Base-by-base conservation (phyloP, 305 asterid species). In the Euphrasia arctica region DNA sequence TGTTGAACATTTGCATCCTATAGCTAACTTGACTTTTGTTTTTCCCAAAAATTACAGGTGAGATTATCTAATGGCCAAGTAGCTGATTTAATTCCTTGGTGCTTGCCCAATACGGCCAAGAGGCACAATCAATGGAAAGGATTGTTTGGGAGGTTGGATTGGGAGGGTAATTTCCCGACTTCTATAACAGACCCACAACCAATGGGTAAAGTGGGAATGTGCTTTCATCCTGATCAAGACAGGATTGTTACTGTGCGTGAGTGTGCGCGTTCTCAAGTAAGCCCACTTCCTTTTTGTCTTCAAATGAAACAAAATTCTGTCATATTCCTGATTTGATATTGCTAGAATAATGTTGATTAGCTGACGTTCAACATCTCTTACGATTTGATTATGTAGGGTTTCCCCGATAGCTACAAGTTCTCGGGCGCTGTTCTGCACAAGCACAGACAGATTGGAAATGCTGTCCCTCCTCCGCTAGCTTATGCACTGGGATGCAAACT, bases 91-190 rank as follows among this genome's bases (percentile, higher is more conserved):
- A 79, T 84, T 42, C 89, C 95, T 2, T 77, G 82, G 75, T 80
- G 91, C 80, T 72, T 86, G 68, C 86, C 82, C 0, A 80, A 87
- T 45, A 84, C 88, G 39, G 86, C 90, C 5, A 72, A 80, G 77
- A 81, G 89, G 78, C 89, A 87, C 74, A 87, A 85, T 67, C 91
- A 84, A 63, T 87, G 95, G 95, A 84, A 81, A 73, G 95, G 91
- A 3, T 75, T 87, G 9, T 87, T 74, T 62, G 90, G 95, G 42
- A 84, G 92, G 76, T 67, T 87, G 67, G 85, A 87, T 31, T 82
- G 95, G 95, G 88, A 81, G 25, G 92, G 90, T 13, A 82, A 81
- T 66, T 87, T 87, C 58, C 89, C 95, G 4, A 87, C 90, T 9
- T 82, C 88, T 1, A 74, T 85, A 12, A 85, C 90, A 7, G 88